Conservation (phyloP, 306 rosid genomes). For the Pterocarpus macrocarpus region DNA sequence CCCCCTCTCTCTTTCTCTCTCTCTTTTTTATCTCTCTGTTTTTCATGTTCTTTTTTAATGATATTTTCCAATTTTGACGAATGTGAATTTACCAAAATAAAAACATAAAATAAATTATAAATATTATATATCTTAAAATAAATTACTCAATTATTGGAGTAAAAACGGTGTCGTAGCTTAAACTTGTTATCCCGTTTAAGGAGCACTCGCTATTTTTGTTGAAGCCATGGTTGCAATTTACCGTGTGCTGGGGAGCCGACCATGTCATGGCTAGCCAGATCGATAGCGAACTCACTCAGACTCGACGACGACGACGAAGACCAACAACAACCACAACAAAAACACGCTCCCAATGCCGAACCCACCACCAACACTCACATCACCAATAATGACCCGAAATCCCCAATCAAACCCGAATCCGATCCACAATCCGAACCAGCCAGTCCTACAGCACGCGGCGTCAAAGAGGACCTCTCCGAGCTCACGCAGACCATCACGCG, state of each 20-base stretch:
- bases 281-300: conserved; percentile 87
- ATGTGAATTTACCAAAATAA: too few species aligned
- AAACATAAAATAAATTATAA: too few species aligned
- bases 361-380: background rate
- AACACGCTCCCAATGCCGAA: conserved; percentile 6
- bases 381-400: background rate
- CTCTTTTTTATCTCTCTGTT: too few species aligned
- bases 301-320: conserved; percentile 59
- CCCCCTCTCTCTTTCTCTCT: too few species aligned
- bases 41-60: too few species aligned
- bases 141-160: too few species aligned
- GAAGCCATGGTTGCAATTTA: background rate
- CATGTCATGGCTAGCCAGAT: conserved; percentile 85
- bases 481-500: conserved; percentile 73
- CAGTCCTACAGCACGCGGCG: conserved; percentile 66
- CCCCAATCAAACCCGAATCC: conserved; percentile 45
- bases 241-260: conserved; percentile 1
- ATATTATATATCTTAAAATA: too few species aligned
- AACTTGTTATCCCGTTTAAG: background rate
- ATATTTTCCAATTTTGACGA: too few species aligned
- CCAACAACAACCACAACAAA: background rate
- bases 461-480: conserved; percentile 86
- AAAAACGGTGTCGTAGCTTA: too few species aligned
- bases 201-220: background rate
- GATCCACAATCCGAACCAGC: conserved; percentile 43